Evolutionary conservation across 129 eudicot genomes (phyloP), one percentile per base, ranked within the genome.

Genomic region (Cynara cardunculus): DNA sequence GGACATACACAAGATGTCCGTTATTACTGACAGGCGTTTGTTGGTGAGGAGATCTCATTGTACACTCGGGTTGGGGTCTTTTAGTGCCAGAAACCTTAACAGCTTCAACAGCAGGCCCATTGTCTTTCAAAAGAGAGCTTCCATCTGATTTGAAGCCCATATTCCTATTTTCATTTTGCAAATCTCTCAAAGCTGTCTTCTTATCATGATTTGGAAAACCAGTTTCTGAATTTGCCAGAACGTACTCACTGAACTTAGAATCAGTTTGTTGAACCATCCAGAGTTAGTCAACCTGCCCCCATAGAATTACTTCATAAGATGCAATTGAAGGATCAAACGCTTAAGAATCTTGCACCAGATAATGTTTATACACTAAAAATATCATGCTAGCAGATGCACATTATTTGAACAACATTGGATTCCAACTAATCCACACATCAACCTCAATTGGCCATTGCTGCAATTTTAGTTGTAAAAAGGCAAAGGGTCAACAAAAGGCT

Each of bases 1-100:
- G 94, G 37, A 89, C 97, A 88, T 94, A 94, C 27, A 94, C 97
- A 69, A 89, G 94, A 85, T 87, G 94, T 18, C 90, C 92, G 12
- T 71, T 85, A 86, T 64, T 89, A 53, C 35, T 80, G 64, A 79
- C 72, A 8, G 91, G 75, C 39, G 84, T 76, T 28, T 81, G 87
- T 28, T 85, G 87, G 59, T 71, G 84, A 74, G 78, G 56, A 25
- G 79, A 16, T 32, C 39, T 72, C 46, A 35, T 56, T 61, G 70
- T 68, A 72, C 53, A 62, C 49, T 86, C 89, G 3, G 90, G 73
- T 64, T 77, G 37, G 27, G 91, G 69, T 72, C 90, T 86, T 87
- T 93, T 88, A 34, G 80, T 66, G 85, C 90, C 92, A 64, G 87
- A 79, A 67, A 88, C 53, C 83, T 87, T 86, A 72, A 70, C 49